phyloP scores from a whole-genome alignment of 441 rosid genomes.

The Pelargonium citronellum region DNA sequence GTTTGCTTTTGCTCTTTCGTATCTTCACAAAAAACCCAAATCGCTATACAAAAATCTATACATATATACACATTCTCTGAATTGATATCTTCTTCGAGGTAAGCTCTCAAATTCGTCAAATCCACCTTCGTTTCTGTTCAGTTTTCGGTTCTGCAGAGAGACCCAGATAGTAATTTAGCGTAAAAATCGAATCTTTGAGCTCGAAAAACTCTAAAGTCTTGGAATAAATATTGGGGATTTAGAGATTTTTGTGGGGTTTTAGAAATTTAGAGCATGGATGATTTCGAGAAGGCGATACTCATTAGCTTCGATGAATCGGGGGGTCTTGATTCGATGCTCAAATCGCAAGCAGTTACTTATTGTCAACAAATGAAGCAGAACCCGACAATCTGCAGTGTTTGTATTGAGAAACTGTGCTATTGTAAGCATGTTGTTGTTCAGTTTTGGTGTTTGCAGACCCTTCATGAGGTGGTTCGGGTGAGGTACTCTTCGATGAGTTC shows the following conservation, averaged over 20 bases:
- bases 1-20: not conserved
- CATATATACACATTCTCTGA: not conserved
- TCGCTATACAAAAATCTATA: not conserved
- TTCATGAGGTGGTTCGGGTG: constrained; percentile 58
- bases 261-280: constrained; percentile 46
- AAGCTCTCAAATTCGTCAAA: not conserved
- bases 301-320: constrained; percentile 74
- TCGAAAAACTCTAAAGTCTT: not conserved
- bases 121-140: constrained; percentile 1
- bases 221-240: constrained; percentile 14
- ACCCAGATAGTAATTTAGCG: not conserved
- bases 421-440: constrained; percentile 66
- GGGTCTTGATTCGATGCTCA: constrained; percentile 39
- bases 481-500: constrained; percentile 38
- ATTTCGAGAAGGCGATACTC: constrained; percentile 69
- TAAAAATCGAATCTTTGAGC: not conserved
- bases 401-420: constrained; percentile 62
- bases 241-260: constrained; percentile 12
- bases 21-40: not conserved
- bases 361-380: constrained; percentile 58
- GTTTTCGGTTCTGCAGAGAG: not conserved
- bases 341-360: constrained; percentile 51
- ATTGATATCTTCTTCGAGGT: constrained; percentile 5
- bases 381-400: constrained; percentile 45
- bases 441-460: constrained; percentile 91